A percentile compares a stretch with the other conserved stretches of the same genome.
phyloP scores from a whole-genome alignment of 768 basidiomycete species.

The Cyclocybe cylindracea region DNA sequence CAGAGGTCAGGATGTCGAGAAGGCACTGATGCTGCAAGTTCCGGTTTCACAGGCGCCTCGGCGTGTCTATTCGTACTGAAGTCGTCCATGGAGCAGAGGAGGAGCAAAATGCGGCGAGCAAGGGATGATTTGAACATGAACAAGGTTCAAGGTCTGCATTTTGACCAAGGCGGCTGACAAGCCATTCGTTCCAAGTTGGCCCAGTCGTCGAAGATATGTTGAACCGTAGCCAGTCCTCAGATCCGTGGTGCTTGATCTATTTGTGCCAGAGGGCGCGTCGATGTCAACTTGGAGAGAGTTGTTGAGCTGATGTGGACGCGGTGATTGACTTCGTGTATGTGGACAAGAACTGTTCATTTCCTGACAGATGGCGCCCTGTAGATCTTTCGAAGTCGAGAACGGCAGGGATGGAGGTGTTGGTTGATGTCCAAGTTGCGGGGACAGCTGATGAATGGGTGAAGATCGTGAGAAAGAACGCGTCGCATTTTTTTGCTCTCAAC shows the following conservation, averaged over 20 bases:
- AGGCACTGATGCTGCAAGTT: slow-evolving; percentile 17
- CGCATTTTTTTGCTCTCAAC: slow-evolving; percentile 26
- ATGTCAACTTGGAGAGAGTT: no score
- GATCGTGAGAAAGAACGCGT: slow-evolving; percentile 35
- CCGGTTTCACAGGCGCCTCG: slow-evolving; percentile 11
- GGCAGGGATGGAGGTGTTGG: not conserved
- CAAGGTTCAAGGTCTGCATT: no score
- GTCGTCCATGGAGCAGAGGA: slow-evolving; percentile 30
- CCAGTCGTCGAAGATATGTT: no score
- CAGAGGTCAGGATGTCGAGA: slow-evolving; percentile 53
- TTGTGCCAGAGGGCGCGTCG: no score
- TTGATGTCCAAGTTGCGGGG: slow-evolving; percentile 1
- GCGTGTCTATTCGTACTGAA: slow-evolving; percentile 50
- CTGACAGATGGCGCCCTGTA: no score
- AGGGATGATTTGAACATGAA: not conserved
- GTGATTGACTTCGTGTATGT: no score
- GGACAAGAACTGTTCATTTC: no score
- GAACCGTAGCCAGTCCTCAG: no score
- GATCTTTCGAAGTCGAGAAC: not conserved
- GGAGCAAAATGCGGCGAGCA: not conserved
- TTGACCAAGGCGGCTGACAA: slow-evolving; percentile 7
- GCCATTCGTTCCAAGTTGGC: no score
- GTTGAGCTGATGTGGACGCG: no score
- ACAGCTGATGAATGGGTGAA: not conserved
- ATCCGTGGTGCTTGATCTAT: no score